Evolutionary conservation across 2,329 filamentous ascomycete genomes (phyloP).

Genomic region (Aspergillus terreus): DNA sequence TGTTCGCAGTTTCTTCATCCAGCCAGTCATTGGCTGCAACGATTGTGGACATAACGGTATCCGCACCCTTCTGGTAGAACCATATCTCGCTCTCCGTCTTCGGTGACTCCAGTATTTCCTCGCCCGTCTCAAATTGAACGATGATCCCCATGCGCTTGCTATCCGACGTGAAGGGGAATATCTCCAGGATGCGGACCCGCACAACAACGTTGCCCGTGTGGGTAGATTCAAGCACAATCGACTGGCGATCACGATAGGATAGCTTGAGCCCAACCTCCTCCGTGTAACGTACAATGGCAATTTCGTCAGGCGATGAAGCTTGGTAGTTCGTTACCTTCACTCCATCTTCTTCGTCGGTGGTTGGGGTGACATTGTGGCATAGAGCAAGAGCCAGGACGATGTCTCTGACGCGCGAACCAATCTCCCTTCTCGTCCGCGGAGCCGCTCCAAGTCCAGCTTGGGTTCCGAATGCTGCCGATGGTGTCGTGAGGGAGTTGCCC

Average conservation of each 20-base stretch:
- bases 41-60: slow-evolving; percentile 96
- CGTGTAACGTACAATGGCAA: slow-evolving; percentile 95
- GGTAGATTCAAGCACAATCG: slow-evolving; percentile 76
- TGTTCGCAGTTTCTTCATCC: slow-evolving; percentile 98
- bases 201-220: slow-evolving; percentile 72
- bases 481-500: slow-evolving; percentile 60
- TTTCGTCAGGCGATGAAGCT: slow-evolving; percentile 95
- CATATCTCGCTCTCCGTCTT: slow-evolving; percentile 74
- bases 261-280: slow-evolving; percentile 86
- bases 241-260: slow-evolving; percentile 78
- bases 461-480: slow-evolving; percentile 66
- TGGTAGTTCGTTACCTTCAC: slow-evolving; percentile 80
- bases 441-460: slow-evolving; percentile 56
- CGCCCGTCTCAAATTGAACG: slow-evolving; percentile 71
- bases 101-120: slow-evolving; percentile 46
- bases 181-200: slow-evolving; percentile 80
- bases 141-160: slow-evolving; percentile 98
- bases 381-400: slow-evolving; percentile 87
- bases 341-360: slow-evolving; percentile 77
- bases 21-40: slow-evolving; percentile 97
- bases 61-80: slow-evolving; percentile 98
- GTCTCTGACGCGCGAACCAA: slow-evolving; percentile 87
- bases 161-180: slow-evolving; percentile 97
- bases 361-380: slow-evolving; percentile 96
- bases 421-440: slow-evolving; percentile 85